Base-by-base conservation (phyloP, 1,284 basidiomycete species). In the Retiboletus fuscus region DNA sequence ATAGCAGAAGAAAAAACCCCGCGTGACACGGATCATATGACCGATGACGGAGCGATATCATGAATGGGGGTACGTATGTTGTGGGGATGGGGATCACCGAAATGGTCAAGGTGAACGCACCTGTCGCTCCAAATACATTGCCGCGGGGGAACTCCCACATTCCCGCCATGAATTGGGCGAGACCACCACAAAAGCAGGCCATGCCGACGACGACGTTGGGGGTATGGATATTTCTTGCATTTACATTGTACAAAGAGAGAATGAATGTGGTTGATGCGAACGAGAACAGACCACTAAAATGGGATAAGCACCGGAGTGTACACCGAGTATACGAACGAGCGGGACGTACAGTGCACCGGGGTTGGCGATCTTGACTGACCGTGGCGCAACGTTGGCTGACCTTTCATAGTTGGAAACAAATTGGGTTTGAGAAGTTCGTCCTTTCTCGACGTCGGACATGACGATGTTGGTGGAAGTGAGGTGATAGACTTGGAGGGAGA, bases 81-180 rank as follows among this genome's bases (percentile, higher is more conserved):
- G 41, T 43, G 28, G 61, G 5, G 47, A 64, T 49, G 41, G 61
- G 43, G 43, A 57, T 68, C 39, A n/a, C 22, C 39, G 39, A 7
- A 43, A n/a, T 2, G 39, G 39, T 20, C 5, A 26, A 34, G 2
- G 12, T 0, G 7, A 16, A 85, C 90, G 79, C 70, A 92, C 92
- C 91, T 49, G 91, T 91, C 3, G 89, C 92, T 72, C 89, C 91
- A 69, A 93, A 93, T 0, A 84, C 84, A 75, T 94, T 93, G 16
- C 93, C 94, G 57, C 88, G 85, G 3, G 93, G 92, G 81, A 95
- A 96, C 82, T 92, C 91, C 92, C 92, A 93, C 91, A 93, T 92
- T 57, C 92, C 92, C 15, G 92, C 92, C 39, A 92, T 78, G 74
- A 93, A 85, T 80, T 94, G 97, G 13, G 89, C 90, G 30, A 97